These are phyloP conservation scores for Trichoderma hamatum DNA, from an alignment of 2,329 filamentous ascomycete genomes.

Conservation along the genomic window DNA sequence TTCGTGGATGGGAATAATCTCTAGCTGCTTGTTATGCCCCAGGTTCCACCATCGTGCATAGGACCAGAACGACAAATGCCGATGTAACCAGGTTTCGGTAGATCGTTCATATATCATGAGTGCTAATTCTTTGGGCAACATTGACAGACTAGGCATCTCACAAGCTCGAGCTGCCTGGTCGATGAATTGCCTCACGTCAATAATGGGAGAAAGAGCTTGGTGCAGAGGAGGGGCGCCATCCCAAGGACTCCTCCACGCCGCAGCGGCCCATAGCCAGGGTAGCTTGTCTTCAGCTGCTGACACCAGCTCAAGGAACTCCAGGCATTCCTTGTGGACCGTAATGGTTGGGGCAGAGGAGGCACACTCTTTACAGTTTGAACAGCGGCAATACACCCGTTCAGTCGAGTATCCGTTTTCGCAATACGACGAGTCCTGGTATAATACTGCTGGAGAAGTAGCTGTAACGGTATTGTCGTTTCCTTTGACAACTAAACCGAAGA, in stretches of 20 bases:
- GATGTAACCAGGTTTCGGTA: neutral
- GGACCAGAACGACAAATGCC: neutral
- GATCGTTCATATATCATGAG: neutral
- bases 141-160: neutral
- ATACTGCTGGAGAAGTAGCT: neutral
- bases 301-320: neutral
- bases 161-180: neutral
- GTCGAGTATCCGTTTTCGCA: neutral
- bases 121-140: neutral
- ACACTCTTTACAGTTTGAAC: neutral
- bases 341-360: neutral
- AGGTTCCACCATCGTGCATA: neutral
- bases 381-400: neutral
- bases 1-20: neutral
- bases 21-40: neutral
- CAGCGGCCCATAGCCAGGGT: neutral
- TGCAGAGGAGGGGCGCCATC: neutral
- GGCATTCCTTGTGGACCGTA: neutral
- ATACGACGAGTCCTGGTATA: neutral
- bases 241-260: neutral
- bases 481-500: neutral
- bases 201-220: neutral
- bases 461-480: neutral
- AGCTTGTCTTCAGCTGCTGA: neutral
- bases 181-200: neutral